Percentiles rank a stretch among this genome's conserved stretches.
phyloP scores from a whole-genome alignment of 2,329 filamentous ascomycete species.

The Ceratocystis harringtonii region DNA sequence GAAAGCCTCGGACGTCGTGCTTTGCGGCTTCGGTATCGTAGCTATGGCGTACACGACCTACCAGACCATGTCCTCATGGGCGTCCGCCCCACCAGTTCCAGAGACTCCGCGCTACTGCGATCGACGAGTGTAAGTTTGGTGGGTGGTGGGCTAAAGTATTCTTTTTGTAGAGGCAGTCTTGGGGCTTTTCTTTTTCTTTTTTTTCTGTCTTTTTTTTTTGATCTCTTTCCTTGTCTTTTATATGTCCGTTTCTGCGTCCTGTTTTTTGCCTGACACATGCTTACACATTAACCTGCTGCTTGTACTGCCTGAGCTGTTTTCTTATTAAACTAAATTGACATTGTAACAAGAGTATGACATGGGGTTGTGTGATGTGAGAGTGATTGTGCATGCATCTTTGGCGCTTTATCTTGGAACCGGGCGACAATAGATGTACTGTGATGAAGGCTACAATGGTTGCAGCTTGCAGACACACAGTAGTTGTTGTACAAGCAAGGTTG shows the following conservation, averaged over 20 bases:
- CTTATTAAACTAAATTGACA: neutral
- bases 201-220: neutral
- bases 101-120: constrained; percentile 41
- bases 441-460: too few relatives aligned
- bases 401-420: too few relatives aligned
- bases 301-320: neutral
- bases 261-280: neutral
- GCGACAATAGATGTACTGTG: too few relatives aligned
- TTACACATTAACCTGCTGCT: neutral
- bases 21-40: constrained; percentile 68
- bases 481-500: neutral
- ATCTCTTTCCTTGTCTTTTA: neutral
- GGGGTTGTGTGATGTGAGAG: neutral
- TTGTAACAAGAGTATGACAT: neutral
- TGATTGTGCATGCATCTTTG: neutral
- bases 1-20: constrained; percentile 53
- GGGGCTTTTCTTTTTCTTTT: neutral
- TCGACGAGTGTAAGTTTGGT: constrained; percentile 20
- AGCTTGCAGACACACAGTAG: neutral
- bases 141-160: neutral
- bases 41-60: constrained; percentile 88
- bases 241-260: neutral
- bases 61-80: constrained; percentile 79
- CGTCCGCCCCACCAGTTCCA: constrained; percentile 36
- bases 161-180: neutral